Evolutionary conservation across 1,139 yeast species (phyloP), one percentile per base, ranked within the genome.

Genomic region (Lodderomyces theae): DNA sequence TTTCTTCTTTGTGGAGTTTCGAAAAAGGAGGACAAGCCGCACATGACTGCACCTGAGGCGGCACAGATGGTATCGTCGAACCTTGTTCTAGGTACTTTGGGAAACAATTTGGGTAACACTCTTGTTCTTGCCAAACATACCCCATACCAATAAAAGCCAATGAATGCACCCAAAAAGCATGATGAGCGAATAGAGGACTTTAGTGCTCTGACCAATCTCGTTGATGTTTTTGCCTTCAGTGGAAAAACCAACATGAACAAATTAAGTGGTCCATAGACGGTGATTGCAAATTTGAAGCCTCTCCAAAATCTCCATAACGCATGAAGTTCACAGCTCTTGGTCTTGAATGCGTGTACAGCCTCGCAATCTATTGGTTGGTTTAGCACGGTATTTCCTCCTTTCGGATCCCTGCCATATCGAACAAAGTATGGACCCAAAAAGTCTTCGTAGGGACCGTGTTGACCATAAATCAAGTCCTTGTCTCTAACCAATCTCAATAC

Each of bases 241-340:
- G 68, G 68, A 13, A 64, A 37, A 18, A 64, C 42, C 38, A 64
- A 53, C 66, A 65, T 58, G 15, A 64, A 42, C 12, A 56, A 48
- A 44, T 66, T 66, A 34, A 66, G 42, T 0, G 66, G 60, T 0
- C 64, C 68, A 50, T 66, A 66, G 24, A 66, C 52, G 42, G 60
- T 63, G 35, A 61, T 42, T 2, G 69, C 66, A 48, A 66, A 66
- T 32, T 49, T 46, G 41, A 66, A 63, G 2, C 72, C 71, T 40
- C 71, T 53, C 38, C 44, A 50, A 43, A 65, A 64, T 35, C 72
- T 48, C 70, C 70, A 66, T 32, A 64, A 47, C 1, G 71, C 71
- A 48, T 66, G 69, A n/a, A 61, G 26, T 46, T 66, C 72, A 46
- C 72, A 66, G 47, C 49, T 64, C n/a, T 51, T 42, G 11, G 65